Percentiles rank a stretch among this genome's conserved stretches.
Evolutionary conservation across 2,329 filamentous ascomycete species (phyloP).

Genomic region (Pseudogymnoascus sp.): DNA sequence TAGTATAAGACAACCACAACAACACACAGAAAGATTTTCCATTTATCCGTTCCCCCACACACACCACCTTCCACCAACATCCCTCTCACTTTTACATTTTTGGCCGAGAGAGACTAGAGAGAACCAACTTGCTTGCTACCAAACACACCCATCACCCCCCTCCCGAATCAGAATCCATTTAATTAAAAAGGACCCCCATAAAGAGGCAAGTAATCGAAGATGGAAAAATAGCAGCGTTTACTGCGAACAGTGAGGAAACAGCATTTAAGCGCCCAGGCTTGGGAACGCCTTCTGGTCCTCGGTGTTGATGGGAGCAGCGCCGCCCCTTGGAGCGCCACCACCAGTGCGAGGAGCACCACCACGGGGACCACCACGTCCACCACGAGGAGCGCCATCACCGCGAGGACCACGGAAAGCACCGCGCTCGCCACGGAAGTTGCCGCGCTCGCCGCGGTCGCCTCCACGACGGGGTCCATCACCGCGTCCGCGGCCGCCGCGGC

Average conservation of each 20-base stretch:
- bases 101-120: not conserved
- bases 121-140: not conserved
- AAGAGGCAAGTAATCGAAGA: not conserved
- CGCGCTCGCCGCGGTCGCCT: conserved; percentile 37
- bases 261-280: conserved; percentile 34
- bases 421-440: conserved; percentile 36
- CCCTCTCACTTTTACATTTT: not conserved
- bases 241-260: not conserved
- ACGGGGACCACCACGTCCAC: conserved; percentile 36
- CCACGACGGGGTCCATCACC: conserved; percentile 45
- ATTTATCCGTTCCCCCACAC: not conserved
- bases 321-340: conserved; percentile 29
- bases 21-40: not conserved
- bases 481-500: conserved; percentile 42
- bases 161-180: not conserved
- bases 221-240: not conserved
- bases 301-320: conserved; percentile 37
- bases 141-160: not conserved
- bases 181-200: not conserved
- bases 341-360: conserved; percentile 31
- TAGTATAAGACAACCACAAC: not conserved
- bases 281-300: conserved; percentile 44
- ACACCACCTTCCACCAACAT: not conserved
- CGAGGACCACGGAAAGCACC: conserved; percentile 43
- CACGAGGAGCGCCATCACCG: conserved; percentile 38